Base-by-base conservation (phyloP, 2,329 filamentous ascomycete genomes). In the Colletotrichum agaves region DNA sequence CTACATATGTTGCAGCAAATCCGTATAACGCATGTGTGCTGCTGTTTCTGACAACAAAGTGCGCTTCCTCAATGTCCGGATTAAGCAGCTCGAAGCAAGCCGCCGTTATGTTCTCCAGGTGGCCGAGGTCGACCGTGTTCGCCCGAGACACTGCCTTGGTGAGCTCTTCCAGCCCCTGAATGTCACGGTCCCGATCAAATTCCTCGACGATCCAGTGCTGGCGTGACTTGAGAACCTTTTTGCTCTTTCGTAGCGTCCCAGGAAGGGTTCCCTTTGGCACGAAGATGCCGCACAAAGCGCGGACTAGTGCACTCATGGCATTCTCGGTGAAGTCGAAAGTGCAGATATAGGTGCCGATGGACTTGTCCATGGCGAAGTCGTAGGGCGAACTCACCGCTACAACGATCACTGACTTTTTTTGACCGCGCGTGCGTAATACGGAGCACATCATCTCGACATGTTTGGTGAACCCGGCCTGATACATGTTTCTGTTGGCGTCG, bases 321-420 rank as follows among this genome's bases (percentile, higher is more conserved):
- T 92, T 95, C 73, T 98, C 95, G 0, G 95, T 98, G 74, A 97
- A 98, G 80, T 98, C 94, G 77, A 97, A 98, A 0, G 94, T 97
- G 82, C 95, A 98, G 44, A 98, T 87, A 74, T 98, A 98, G 1
- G 94, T 97, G 5, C 93, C 92, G 44, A 98, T 95, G 1, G 90
- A 90, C 71, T 91, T 91, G 74, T 98, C 95, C 87, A 95, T 94
- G 49, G 93, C 94, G 77, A 98, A 98, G 77, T 98, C 95, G 78
- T 98, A 98, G 0, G 95, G 95, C 1, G 94, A 98, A 79, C 94
- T 97, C 72, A 97, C 94, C 1, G 95, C 92, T 7, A 98, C 91
- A 3, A 98, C 95, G 23, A 98, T 90, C 41, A 98, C 81, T 1
- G 94, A 93, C 79, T 97, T 98, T 77, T 96, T 93, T 75, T 94